Evolutionary conservation across 306 rosid species (phyloP), one percentile per base, ranked within the genome.

Genomic region (Senna siamea): DNA sequence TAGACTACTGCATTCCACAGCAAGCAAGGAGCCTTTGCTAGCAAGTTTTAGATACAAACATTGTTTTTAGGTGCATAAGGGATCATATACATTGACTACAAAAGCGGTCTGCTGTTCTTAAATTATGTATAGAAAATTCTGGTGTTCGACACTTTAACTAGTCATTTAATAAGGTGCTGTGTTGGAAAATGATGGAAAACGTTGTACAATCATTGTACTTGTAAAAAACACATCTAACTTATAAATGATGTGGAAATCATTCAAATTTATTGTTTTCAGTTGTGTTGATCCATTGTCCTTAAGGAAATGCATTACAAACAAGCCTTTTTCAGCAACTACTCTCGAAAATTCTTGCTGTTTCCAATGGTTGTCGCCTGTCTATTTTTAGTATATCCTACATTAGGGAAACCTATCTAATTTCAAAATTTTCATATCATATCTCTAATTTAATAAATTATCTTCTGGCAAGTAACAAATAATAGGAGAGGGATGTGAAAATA

Each of bases 1-100:
- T 10, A 12, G 32, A 13, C 17, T 34, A 11, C 48, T 69, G 51
- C 61, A 32, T 10, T 17, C 46, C 66, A 65, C 1, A 6, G 30
- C 9, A 18, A 76, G 74, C 15, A 26, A 44, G 52, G 44, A 22
- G 63, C 41, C 41, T 56, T 67, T 69, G 14, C 28, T 15, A 37
- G 54, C 67, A 57, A 9, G 19, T 19, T 53, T 69, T 28, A 26
- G 18, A 26, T 56, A 13, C 10, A 26, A 19, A 56, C 1, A 46
- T 13, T 41, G 28, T 13, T 56, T 13, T 5, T 26, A n/a, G 38
- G 38, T 56, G 22, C 41, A 58, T 6, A 37, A 30, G 40, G 64
- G 64, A 58, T 58, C 20, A 58, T 2, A 58, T 2, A 35, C 12
- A 5, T 3, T 15, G 7, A 15, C 53, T 47, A 14, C 4, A 15